phyloP scores from a whole-genome alignment of 768 basidiomycete species.

The Russula vinacea region DNA sequence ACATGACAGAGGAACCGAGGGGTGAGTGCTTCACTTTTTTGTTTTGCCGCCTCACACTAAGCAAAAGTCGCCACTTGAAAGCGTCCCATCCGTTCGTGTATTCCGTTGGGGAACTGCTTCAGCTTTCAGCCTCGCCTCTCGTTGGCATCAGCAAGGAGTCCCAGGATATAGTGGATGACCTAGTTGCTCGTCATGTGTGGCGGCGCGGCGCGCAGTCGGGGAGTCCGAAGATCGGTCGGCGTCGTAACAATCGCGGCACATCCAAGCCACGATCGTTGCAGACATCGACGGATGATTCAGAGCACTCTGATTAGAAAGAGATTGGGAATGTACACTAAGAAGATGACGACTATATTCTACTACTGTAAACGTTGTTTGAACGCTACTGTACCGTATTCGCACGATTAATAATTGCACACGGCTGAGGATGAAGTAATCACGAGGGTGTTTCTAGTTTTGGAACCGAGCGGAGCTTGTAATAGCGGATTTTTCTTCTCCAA shows the following conservation, averaged over 20 bases:
- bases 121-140: slow-evolving; percentile 27
- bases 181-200: slow-evolving; percentile 29
- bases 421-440: neutral
- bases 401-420: neutral
- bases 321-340: too few relatives aligned
- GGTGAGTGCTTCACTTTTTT: neutral
- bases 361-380: too few relatives aligned
- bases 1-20: neutral
- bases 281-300: slow-evolving; percentile 17
- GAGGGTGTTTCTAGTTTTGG: neutral
- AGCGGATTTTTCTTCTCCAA: neutral
- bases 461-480: slow-evolving; percentile 13
- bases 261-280: neutral
- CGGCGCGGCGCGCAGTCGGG: slow-evolving; percentile 24
- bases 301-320: slow-evolving; percentile 6
- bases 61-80: neutral
- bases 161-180: slow-evolving; percentile 23
- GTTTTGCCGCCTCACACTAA: neutral
- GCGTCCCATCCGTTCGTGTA: slow-evolving; percentile 10
- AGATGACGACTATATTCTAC: too few relatives aligned
- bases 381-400: too few relatives aligned
- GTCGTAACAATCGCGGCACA: neutral
- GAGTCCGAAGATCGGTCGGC: neutral
- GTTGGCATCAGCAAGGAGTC: slow-evolving; percentile 24
- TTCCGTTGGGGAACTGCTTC: slow-evolving; percentile 19